Percentiles rank a stretch among this genome's conserved stretches.
These are phyloP conservation scores for Schrenkiella parvula DNA, from an alignment of 345 rosid species.

Conservation along the genomic window DNA sequence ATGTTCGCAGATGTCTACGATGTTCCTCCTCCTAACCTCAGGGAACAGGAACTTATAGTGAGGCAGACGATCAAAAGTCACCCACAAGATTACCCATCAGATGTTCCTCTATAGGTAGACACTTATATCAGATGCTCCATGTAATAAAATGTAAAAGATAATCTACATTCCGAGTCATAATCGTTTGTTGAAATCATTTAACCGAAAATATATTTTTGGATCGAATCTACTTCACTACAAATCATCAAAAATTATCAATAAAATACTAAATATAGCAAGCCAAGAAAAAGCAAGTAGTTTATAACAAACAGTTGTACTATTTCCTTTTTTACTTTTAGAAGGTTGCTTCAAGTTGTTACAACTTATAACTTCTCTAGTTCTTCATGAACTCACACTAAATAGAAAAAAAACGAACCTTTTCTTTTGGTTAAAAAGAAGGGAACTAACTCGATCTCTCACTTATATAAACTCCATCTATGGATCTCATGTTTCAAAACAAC, in stretches of 20 bases:
- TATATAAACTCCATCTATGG: constrained; percentile 11
- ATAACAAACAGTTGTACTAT: constrained; percentile 5
- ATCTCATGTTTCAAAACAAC: constrained; percentile 8
- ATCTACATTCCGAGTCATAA: neutral
- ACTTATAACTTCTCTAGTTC: constrained; percentile 14
- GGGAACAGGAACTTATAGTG: constrained; percentile 60
- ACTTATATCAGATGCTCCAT: neutral
- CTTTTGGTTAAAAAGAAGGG: constrained; percentile 6
- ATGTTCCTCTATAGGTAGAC: constrained; percentile 50
- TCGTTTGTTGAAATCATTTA: neutral
- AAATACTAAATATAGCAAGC: constrained; percentile 13
- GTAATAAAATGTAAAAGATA: constrained; percentile 7
- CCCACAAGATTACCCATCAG: constrained; percentile 67
- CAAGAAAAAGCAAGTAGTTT: neutral
- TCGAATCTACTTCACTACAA: neutral
- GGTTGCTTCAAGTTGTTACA: constrained; percentile 26
- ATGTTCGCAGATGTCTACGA: constrained; percentile 79
- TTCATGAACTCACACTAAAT: constrained; percentile 27
- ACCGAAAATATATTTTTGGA: neutral
- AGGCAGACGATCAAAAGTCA: constrained; percentile 48
- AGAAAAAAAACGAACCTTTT: constrained; percentile 15
- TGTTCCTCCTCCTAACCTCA: constrained; percentile 58
- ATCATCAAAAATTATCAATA: neutral
- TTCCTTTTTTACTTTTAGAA: constrained; percentile 14
- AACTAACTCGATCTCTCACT: neutral